Evolutionary conservation across 495 filamentous ascomycete species (phyloP), one percentile per base, ranked within the genome.

Genomic region (Alectoria sarmentosa): DNA sequence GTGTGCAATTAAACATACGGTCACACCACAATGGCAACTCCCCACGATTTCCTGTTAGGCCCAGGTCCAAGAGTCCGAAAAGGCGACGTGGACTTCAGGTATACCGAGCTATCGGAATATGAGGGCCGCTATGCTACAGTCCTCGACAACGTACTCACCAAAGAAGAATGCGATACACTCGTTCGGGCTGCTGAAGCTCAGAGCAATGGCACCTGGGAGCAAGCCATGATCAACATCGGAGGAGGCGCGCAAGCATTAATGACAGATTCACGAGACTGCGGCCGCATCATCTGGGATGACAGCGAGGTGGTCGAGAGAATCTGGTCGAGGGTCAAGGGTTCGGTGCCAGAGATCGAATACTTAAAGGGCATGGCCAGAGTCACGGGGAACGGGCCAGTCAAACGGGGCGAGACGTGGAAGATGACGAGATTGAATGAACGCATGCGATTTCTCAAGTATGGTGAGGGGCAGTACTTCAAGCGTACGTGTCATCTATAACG

Each of bases 401-500:
- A 73, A 44, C 74, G 79, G 15, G 71, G 73, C 1, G 80, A 84
- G 62, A 75, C 73, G 1, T 89, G 82, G 78, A 76, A 74, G 63
- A 71, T 90, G 60, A 80, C 76, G 0, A 70, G 86, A 41, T 71
- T 91, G 48, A 94, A 96, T 74, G 86, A 96, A 70, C 74, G 91
- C 55, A 79, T 96, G 75, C 77, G 91, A 41, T 92, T 96, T 72
- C 75, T 96, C 52, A 89, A 83, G 69, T 96, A 96, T 72, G 83
- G 80, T 1, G 76, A 80, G 9, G 90, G 90, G 0, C 83, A 91
- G 68, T 93, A 88, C 72, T 96, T 96, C 68, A 82, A 78, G 58
- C 78, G 84, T 87, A 71, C 70, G 77, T 79, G 37, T 4, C 7
- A 3, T 38, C 44, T n/a, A 19, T 13, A 21, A 44, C 42, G 0